phyloP scores from a whole-genome alignment of 768 basidiomycete species.

The Boletus sp. region DNA sequence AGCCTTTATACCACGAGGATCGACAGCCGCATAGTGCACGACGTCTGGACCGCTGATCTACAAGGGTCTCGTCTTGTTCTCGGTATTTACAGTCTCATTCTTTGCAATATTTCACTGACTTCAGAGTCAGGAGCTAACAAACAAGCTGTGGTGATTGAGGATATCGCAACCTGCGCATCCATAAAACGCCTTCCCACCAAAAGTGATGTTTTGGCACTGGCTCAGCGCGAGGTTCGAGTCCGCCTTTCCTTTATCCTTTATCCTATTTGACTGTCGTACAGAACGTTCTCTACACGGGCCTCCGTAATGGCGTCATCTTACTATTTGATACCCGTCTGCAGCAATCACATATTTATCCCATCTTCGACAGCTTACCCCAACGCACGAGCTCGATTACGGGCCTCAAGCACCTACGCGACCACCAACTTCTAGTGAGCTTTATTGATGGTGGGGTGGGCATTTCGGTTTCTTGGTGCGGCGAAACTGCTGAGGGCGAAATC shows the following conservation, averaged over 20 bases:
- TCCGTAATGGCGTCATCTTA: constrained; percentile 57
- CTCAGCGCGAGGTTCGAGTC: constrained; percentile 46
- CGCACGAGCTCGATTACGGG: constrained; percentile 51
- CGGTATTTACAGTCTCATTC: constrained; percentile 36
- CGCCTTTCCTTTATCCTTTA: neutral
- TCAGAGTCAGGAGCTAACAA: constrained; percentile 48
- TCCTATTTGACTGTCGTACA: constrained; percentile 21
- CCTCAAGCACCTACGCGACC: constrained; percentile 47
- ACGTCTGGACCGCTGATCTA: constrained; percentile 58
- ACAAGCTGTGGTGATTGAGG: constrained; percentile 50
- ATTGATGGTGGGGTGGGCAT: constrained; percentile 58
- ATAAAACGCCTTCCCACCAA: constrained; percentile 46
- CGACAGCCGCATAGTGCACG: constrained; percentile 42
- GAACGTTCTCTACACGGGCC: constrained; percentile 54
- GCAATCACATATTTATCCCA: constrained; percentile 35
- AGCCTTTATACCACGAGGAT: constrained; percentile 28
- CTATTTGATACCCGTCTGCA: constrained; percentile 56
- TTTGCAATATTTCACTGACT: neutral
- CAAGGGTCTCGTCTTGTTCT: constrained; percentile 48
- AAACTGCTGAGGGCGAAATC: neutral
- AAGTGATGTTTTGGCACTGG: constrained; percentile 65
- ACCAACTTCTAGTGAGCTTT: constrained; percentile 55
- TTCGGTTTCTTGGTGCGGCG: neutral
- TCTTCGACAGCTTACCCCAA: constrained; percentile 38
- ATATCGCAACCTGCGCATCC: constrained; percentile 42